Conservation (phyloP, 805 yeast genomes). For the Sugiyamaella lignohabitans region DNA sequence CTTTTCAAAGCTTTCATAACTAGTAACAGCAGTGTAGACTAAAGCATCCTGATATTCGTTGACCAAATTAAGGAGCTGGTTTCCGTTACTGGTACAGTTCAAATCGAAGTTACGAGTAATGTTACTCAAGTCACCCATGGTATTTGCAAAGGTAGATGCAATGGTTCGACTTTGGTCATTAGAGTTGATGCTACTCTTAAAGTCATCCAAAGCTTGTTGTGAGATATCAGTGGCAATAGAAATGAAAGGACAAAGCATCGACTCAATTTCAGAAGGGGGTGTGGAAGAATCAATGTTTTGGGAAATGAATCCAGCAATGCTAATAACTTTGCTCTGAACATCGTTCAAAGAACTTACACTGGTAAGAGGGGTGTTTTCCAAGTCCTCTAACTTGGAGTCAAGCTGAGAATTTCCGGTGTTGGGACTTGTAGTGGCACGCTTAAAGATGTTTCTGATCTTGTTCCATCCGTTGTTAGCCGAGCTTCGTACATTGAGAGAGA, state of each 20-base stretch:
- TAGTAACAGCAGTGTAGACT: neutral
- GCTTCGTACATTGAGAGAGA: too few species aligned
- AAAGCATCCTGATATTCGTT: neutral
- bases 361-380: neutral
- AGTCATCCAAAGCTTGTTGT: neutral
- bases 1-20: too few species aligned
- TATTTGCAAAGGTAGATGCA: conserved; percentile 6
- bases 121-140: conserved; percentile 1
- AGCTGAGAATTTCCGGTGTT: neutral
- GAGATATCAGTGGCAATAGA: conserved; percentile 1
- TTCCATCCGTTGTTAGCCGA: too few species aligned
- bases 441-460: neutral
- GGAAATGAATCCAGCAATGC: neutral
- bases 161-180: neutral
- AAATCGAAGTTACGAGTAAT: conserved; percentile 2
- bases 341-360: neutral
- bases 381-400: neutral
- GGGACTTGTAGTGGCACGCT: neutral
- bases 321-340: neutral
- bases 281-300: too few species aligned
- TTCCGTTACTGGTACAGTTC: neutral
- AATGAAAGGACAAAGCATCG: conserved; percentile 9
- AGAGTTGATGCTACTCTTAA: neutral
- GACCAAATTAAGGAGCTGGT: neutral
- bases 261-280: too few species aligned